Evolutionary conservation across 306 rosid species (phyloP), one percentile per base, ranked within the genome.

Genomic region (Erythrophleum fordii): DNA sequence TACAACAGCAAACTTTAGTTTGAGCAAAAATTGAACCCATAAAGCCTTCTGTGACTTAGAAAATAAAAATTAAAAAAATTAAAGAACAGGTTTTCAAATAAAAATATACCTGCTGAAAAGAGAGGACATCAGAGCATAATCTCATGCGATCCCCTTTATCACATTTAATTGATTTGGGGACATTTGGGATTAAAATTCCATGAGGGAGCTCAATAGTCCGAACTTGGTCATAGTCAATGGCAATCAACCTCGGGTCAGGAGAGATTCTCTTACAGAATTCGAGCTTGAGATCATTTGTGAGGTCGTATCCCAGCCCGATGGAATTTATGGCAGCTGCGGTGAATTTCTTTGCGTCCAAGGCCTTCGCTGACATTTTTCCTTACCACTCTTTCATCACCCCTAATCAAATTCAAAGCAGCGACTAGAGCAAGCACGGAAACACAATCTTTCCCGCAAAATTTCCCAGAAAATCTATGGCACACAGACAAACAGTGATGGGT

Each of bases 111-210:
- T 91, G 95, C 81, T 92, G 98, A 82, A 94, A 94, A 59, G 97
- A 85, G 79, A 90, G 89, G 39, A 89, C 90, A 79, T 92, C 98
- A 20, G 94, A 90, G 83, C 87, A 90, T 45, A 92, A 80, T 74
- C 98, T 81, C 86, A 83, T 81, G 74, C 95, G 97, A 35, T 93
- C 98, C 29, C 98, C 98, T 85, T 93, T 93, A 65, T 91, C 98
- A 39, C 93, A 92, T 18, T 92, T 91, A 69, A 94, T 90, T 51
- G 93, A 91, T 81, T 89, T 92, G 80, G 98, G 93, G 14, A 93
- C 98, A 53, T 81, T 84, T 6, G 84, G 87, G 55, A 92, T 78
- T 9, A 90, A 83, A 84, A 94, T 59, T 9, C 92, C 92, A 3
- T 90, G 90, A 0, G 92, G 97, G 11, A 94, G 88, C 17, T 84